A percentile compares a stretch with the other conserved stretches of the same genome.
phyloP scores from a whole-genome alignment of 352 stramenopile genomes.

The Blastocystis sp. region DNA sequence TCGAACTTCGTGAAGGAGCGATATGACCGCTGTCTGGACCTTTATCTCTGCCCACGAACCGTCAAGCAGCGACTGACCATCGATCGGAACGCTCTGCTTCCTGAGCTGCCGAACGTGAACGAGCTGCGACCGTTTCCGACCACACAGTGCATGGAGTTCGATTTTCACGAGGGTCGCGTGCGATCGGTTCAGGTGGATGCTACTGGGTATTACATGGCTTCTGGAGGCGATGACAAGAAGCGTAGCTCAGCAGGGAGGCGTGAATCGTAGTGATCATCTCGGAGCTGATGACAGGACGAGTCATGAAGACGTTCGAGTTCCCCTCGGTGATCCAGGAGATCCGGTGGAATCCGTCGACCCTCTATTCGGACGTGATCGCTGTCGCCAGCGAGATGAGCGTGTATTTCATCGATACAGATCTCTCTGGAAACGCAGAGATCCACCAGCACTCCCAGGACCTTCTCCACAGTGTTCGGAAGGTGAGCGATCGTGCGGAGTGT shows the following conservation, averaged over 20 bases:
- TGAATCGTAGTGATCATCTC: slow-evolving; percentile 80
- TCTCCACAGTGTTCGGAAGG: background rate
- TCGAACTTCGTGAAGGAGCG: slow-evolving; percentile 89
- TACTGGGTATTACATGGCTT: slow-evolving; percentile 91
- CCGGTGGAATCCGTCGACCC: slow-evolving; percentile 64
- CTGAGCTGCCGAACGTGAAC: slow-evolving; percentile 86
- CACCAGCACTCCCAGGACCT: slow-evolving; percentile 11
- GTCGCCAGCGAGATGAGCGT: slow-evolving; percentile 65
- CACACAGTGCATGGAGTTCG: slow-evolving; percentile 77
- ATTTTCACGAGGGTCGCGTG: slow-evolving; percentile 79
- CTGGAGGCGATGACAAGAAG: slow-evolving; percentile 82
- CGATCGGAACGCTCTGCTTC: slow-evolving; percentile 88
- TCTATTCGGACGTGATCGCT: slow-evolving; percentile 84
- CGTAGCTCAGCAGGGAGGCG: background rate
- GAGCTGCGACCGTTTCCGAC: slow-evolving; percentile 97
- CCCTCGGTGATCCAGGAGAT: background rate
- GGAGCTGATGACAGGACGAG: slow-evolving; percentile 84
- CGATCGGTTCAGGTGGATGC: slow-evolving; percentile 84
- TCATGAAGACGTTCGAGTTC: slow-evolving; percentile 6
- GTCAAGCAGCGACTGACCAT: slow-evolving; percentile 93
- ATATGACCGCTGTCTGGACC: slow-evolving; percentile 98
- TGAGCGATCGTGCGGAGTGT: background rate
- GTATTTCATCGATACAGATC: slow-evolving; percentile 38
- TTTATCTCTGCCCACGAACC: slow-evolving; percentile 91
- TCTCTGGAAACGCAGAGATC: slow-evolving; percentile 10